Base-by-base conservation (phyloP, 2,329 filamentous ascomycete species). In the Fusarium liriodendri region DNA sequence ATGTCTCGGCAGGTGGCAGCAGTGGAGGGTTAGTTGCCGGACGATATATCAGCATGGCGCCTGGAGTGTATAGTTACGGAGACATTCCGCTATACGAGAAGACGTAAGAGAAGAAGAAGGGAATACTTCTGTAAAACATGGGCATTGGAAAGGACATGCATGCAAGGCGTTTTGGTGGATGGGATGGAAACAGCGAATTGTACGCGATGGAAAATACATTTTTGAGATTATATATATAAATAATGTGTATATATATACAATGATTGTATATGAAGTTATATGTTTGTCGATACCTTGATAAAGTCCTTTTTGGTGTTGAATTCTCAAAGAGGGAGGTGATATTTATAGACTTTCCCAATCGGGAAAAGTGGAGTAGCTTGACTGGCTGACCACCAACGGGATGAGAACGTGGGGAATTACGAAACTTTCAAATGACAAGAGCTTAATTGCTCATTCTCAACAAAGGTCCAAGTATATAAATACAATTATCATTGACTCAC, bases 11-110 rank as follows among this genome's bases (percentile, higher is more conserved):
- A n/a, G 47, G 47, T n/a, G 50, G 66, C 18, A 73, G 52, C 16
- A 70, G 68, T 22, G 67, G 67, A 33, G 73, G 42, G 22, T 40
- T 70, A 57, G 54, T 63, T 6, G 33, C 62, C 8, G 75, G 67
- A 18, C 69, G 76, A 18, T 78, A 78, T 4, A 78, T 78, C 22
- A 78, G 76, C 32, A 78, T 78, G 73, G 72, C 73, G 27, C 76
- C 76, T 38, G 76, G 76, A 5, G n/a, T 78, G 27, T 78, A 78
- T 52, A 76, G 73, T 6, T 78, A 78, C 11, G 75, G 73, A n/a
- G 76, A 78, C 11, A 66, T 78, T 16, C 74, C 72, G 27, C 42
- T 62, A 57, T 70, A 74, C 45, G 73, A 76, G 32, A 73, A 77
- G 64, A 63, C 68, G 13, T 73, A 29, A 52, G 27, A 42, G 45